These are phyloP conservation scores for Apiospora pterosperma DNA, from an alignment of 2,329 filamentous ascomycete species.

Conservation along the genomic window DNA sequence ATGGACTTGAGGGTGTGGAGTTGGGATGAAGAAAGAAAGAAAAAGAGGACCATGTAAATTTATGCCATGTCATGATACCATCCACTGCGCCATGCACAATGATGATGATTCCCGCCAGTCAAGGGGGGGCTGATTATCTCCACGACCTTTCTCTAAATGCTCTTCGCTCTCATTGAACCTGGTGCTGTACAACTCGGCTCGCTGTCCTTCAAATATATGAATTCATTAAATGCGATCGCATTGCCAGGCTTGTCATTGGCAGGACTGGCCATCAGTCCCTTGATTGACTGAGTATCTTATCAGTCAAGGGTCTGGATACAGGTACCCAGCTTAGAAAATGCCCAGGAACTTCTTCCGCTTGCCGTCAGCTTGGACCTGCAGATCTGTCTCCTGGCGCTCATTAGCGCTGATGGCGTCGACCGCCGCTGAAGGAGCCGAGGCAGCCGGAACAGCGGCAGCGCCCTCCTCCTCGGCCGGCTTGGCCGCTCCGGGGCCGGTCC, in stretches of 20 bases:
- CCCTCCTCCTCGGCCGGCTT: constrained; percentile 16
- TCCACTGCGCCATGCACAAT: background rate
- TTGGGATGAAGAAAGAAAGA: constrained; percentile 31
- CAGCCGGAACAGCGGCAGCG: background rate
- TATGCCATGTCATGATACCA: constrained; percentile 6
- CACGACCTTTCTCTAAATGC: background rate
- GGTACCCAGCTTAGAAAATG: constrained; percentile 57
- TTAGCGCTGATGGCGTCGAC: constrained; percentile 1
- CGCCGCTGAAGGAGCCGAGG: background rate
- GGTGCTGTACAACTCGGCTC: background rate
- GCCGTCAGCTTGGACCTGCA: constrained; percentile 15
- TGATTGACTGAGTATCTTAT: background rate
- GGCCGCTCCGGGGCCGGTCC: background rate
- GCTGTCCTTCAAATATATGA: background rate
- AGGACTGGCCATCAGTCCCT: background rate
- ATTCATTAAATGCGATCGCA: constrained; percentile 6
- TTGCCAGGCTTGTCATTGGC: background rate
- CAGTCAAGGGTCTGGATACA: background rate
- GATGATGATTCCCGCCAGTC: background rate
- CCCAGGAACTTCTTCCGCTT: constrained; percentile 80
- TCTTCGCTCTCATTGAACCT: too few species aligned
- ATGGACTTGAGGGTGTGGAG: constrained; percentile 74
- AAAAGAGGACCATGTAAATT: background rate
- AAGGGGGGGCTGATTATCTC: background rate
- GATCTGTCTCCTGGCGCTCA: constrained; percentile 18